These are phyloP conservation scores for Alectoria sarmentosa DNA, from an alignment of 495 filamentous ascomycete species.

Conservation along the genomic window DNA sequence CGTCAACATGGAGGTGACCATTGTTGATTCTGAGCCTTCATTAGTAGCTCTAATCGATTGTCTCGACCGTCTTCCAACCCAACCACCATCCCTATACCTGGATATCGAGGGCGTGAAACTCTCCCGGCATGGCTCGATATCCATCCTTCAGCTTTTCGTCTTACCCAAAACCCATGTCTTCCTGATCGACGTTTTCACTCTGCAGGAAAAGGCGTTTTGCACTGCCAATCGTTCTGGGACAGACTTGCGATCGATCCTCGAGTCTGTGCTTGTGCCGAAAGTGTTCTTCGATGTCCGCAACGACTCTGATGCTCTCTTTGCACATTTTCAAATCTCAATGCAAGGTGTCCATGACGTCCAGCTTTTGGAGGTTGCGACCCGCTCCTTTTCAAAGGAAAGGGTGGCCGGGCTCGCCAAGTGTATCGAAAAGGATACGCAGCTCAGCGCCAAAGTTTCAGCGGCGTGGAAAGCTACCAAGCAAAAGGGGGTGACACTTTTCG, in stretches of 20 bases:
- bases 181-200: conserved; percentile 46
- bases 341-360: conserved; percentile 23
- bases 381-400: not conserved
- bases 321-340: conserved; percentile 24
- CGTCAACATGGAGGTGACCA: conserved; percentile 11
- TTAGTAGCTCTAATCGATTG: conserved; percentile 15
- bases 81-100: conserved; percentile 42
- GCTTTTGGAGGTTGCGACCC: conserved; percentile 23
- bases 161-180: conserved; percentile 30
- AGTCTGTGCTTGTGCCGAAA: conserved; percentile 39
- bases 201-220: conserved; percentile 39
- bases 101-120: conserved; percentile 51
- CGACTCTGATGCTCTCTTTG: conserved; percentile 21
- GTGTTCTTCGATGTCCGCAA: conserved; percentile 50
- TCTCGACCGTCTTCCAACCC: conserved; percentile 23
- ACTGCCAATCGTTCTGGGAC: conserved; percentile 26
- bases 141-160: conserved; percentile 41
- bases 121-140: conserved; percentile 42
- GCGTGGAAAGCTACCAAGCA: conserved; percentile 38
- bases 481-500: conserved; percentile 33
- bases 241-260: conserved; percentile 46
- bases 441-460: conserved; percentile 20
- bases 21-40: conserved; percentile 11
- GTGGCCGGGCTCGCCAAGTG: conserved; percentile 36
- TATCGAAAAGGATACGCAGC: conserved; percentile 33